A percentile compares a stretch with the other conserved stretches of the same genome.
Evolutionary conservation across 1,284 basidiomycete genomes (phyloP).

Genomic region (Earliella scabrosa): DNA sequence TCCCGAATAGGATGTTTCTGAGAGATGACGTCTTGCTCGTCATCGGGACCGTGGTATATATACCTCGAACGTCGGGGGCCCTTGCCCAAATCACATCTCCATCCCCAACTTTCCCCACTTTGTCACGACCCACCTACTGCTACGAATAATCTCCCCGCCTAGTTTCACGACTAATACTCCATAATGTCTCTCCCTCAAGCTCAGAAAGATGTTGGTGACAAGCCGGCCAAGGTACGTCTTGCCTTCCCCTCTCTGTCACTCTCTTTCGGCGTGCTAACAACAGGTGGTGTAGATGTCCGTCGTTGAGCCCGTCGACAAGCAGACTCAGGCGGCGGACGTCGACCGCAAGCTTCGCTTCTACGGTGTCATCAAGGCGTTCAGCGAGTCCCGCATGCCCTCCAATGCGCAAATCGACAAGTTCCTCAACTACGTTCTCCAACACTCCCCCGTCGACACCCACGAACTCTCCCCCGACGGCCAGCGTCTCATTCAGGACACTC

Average conservation of each 20-base stretch:
- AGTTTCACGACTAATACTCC: conserved; percentile 10
- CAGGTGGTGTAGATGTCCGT: conserved; percentile 48
- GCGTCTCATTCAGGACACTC: conserved; percentile 75
- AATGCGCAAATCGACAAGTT: conserved; percentile 82
- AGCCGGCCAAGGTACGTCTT: conserved; percentile 46
- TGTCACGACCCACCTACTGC: conserved; percentile 10
- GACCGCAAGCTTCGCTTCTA: conserved; percentile 76
- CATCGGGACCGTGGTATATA: conserved; percentile 17
- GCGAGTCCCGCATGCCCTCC: conserved; percentile 77
- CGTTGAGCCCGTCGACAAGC: conserved; percentile 58
- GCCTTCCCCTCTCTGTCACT: no score
- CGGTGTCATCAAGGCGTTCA: conserved; percentile 80
- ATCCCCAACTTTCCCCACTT: conserved; percentile 6
- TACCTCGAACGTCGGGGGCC: background rate
- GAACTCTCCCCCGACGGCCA: conserved; percentile 80
- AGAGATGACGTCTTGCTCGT: conserved; percentile 20
- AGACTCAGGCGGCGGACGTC: conserved; percentile 59
- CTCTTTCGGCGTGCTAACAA: background rate
- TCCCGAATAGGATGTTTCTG: conserved; percentile 5
- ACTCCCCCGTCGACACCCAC: conserved; percentile 69
- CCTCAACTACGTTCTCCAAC: conserved; percentile 66
- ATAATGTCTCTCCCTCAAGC: conserved; percentile 68
- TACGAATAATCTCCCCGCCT: background rate
- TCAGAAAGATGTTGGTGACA: conserved; percentile 58
- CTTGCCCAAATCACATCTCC: conserved; percentile 12